These are phyloP conservation scores for Ogataea glucozyma DNA, from an alignment of 805 yeast species.

Conservation along the genomic window DNA sequence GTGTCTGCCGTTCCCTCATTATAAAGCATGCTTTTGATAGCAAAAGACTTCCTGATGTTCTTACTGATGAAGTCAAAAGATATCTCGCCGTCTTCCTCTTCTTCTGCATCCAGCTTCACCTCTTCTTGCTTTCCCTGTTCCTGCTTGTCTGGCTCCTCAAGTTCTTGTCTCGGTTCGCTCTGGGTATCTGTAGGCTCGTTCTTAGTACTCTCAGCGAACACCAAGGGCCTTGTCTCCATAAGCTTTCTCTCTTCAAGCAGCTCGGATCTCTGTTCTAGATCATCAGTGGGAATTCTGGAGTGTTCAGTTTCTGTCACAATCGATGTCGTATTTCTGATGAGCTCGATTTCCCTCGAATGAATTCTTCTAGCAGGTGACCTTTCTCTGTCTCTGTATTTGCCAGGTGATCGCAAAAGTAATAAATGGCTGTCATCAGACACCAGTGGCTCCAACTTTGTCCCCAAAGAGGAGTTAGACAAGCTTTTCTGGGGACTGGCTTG, in stretches of 20 bases:
- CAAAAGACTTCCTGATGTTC: conserved; percentile 34
- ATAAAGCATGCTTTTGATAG: conserved; percentile 22
- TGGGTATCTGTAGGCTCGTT: too few relatives aligned
- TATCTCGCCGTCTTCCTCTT: conserved; percentile 19
- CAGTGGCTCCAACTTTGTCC: neutral
- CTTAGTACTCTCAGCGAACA: too few relatives aligned
- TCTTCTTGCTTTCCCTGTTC: neutral
- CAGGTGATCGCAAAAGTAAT: conserved; percentile 28
- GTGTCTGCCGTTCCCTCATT: conserved; percentile 9
- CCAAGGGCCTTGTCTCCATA: too few relatives aligned
- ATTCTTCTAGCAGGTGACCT: conserved; percentile 23
- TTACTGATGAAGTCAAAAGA: conserved; percentile 35
- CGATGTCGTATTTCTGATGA: conserved; percentile 19
- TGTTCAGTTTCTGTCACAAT: conserved; percentile 11
- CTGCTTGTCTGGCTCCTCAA: neutral
- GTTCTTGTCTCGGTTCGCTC: too few relatives aligned
- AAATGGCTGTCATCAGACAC: conserved; percentile 12
- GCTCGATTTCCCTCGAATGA: conserved; percentile 21
- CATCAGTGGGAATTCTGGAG: neutral
- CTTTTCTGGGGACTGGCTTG: too few relatives aligned
- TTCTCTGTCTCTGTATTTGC: conserved; percentile 16
- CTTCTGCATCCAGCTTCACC: too few relatives aligned
- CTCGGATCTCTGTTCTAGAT: neutral
- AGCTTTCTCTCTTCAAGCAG: too few relatives aligned
- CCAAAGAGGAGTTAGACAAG: too few relatives aligned